Base-by-base conservation (phyloP, 2,329 filamentous ascomycete genomes). In the Hymenoscyphus infarciens region DNA sequence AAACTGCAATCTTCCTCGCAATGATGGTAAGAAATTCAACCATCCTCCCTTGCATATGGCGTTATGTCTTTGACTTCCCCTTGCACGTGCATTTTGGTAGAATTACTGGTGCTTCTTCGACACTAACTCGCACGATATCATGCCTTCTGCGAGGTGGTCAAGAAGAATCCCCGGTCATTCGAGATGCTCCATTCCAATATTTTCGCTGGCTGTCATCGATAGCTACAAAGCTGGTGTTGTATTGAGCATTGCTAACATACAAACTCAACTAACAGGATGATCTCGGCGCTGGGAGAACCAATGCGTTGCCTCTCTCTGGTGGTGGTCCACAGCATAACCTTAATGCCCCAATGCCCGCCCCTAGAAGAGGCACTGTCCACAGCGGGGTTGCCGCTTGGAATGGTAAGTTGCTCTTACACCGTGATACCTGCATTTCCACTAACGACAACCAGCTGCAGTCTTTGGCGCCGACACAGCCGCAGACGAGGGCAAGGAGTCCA, bases 211-310 rank as follows among this genome's bases (percentile, higher is more conserved):
- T 13, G 25, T 5, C 22, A 54, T 19, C 58, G n/a, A 57, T n/a
- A 56, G 25, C 25, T 27, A 27, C 25, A 27, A 27, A 4, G 4
- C 38, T 4, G 8, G 5, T 11, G 10, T 35, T 15, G 1, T 7
- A 11, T 35, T 35, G 33, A 35, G 10, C 8, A 35, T 35, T 15
- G 33, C 33, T 35, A 13, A 35, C 33, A 35, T 11, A 35, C 8
- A 8, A 35, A 11, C 33, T 35, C 33, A n/a, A 5, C 3, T 1
- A 35, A 54, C 56, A 69, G 70, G 72, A 73, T 59, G 73, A 74
- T 60, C 68, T 74, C 38, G 73, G 72, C 5, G 61, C 69, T 54
- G 62, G 59, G 22, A 62, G 73, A 19, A 68, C 63, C 53, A 68
- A 73, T 55, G 63, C 62, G 4, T 57, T 74, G n/a, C 27, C 52